phyloP scores from a whole-genome alignment of 768 basidiomycete genomes.

The Termitomyces sp. region DNA sequence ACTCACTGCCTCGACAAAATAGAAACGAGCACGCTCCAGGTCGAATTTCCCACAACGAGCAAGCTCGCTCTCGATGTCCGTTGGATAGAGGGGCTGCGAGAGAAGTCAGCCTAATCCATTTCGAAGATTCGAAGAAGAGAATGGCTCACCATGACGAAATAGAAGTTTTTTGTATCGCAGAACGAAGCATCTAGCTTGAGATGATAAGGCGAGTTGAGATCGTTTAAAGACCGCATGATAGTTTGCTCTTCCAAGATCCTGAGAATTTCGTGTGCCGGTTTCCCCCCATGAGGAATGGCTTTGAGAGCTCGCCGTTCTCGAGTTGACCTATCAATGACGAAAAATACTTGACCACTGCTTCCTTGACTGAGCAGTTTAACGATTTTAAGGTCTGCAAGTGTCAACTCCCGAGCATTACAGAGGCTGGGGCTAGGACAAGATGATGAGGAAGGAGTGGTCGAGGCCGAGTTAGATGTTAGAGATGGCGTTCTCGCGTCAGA shows the following conservation, averaged over 20 bases:
- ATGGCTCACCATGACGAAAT: conserved; percentile 21
- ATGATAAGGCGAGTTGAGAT: conserved; percentile 19
- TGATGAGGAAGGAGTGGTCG: neutral
- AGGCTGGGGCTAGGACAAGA: too few relatives aligned
- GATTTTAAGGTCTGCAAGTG: neutral
- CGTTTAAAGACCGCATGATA: conserved; percentile 15
- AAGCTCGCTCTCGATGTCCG: conserved; percentile 28
- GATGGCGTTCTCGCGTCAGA: neutral
- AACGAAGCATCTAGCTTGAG: conserved; percentile 19
- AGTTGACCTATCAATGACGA: conserved; percentile 21
- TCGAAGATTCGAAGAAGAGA: neutral
- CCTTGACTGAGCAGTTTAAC: conserved; percentile 26
- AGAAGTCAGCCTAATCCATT: neutral
- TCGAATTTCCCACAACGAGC: conserved; percentile 21
- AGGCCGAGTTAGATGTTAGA: neutral
- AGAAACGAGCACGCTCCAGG: conserved; percentile 25
- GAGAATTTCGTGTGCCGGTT: conserved; percentile 10
- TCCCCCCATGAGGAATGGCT: conserved; percentile 21
- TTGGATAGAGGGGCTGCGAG: conserved; percentile 23
- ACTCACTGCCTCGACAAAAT: conserved; percentile 32
- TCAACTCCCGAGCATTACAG: neutral
- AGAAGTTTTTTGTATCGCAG: conserved; percentile 21
- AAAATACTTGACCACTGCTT: conserved; percentile 24
- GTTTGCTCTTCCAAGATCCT: conserved; percentile 19
- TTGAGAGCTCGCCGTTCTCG: conserved; percentile 24